These are phyloP conservation scores for Fraxinus velutina DNA, from an alignment of 305 asterid genomes.

Conservation along the genomic window DNA sequence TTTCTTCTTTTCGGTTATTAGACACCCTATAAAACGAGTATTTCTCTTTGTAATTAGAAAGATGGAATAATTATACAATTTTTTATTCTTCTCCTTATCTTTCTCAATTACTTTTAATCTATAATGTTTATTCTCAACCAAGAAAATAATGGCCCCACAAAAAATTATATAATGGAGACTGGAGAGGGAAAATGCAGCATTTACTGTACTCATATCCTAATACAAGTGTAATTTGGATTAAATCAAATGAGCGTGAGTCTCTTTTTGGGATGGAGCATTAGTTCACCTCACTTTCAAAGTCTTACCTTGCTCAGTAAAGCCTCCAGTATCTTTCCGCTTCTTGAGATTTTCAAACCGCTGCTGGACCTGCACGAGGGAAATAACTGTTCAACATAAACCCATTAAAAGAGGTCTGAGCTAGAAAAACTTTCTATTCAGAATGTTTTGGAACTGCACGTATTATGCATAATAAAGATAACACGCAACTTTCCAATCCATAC, in stretches of 20 bases:
- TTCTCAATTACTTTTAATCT: background rate
- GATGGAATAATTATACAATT: background rate
- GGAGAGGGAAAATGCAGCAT: background rate
- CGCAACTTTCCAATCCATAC: background rate
- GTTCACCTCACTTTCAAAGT: constrained; percentile 2
- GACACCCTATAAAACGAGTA: background rate
- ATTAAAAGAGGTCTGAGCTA: background rate
- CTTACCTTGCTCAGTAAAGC: constrained; percentile 85
- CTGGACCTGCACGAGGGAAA: constrained; percentile 61
- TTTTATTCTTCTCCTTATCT: background rate
- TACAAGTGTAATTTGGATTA: constrained; percentile 13
- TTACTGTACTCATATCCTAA: constrained; percentile 8
- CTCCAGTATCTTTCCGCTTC: constrained; percentile 80
- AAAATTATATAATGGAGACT: background rate
- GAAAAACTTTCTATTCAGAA: background rate
- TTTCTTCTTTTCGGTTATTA: background rate
- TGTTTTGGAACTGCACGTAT: background rate
- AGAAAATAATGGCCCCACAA: background rate
- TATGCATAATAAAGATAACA: constrained; percentile 11
- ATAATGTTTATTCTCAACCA: background rate
- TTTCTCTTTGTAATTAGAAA: background rate
- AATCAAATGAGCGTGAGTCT: background rate
- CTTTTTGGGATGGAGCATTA: background rate
- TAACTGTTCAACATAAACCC: constrained; percentile 8
- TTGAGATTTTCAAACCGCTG: constrained; percentile 82